These are phyloP conservation scores for peach (Prunus persica) DNA, from an alignment of 306 rosid genomes.

Conservation along the genomic window DNA sequence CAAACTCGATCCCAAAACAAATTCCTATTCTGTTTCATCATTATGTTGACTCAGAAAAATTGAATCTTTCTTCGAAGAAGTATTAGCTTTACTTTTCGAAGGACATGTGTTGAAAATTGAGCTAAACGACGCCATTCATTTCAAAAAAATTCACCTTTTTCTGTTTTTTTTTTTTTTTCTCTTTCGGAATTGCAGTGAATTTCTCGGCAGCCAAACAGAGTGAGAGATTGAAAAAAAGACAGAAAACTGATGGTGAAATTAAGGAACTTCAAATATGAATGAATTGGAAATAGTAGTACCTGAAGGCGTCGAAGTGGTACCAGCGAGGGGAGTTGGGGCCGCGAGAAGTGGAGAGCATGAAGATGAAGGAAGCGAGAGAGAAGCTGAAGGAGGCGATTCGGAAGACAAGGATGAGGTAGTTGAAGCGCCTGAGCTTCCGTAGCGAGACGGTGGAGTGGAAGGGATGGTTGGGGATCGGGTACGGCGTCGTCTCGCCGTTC, in stretches of 20 bases:
- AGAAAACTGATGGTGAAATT: neutral
- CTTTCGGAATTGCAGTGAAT: neutral
- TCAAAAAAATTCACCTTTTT: neutral
- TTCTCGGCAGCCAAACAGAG: constrained; percentile 5
- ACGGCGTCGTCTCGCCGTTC: constrained; percentile 33
- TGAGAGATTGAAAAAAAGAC: neutral
- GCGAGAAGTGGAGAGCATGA: constrained; percentile 81
- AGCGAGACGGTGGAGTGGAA: constrained; percentile 90
- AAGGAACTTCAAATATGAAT: neutral
- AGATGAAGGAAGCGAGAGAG: constrained; percentile 69
- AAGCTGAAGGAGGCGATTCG: constrained; percentile 76
- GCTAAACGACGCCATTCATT: neutral
- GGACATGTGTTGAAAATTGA: neutral
- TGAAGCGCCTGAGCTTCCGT: constrained; percentile 86
- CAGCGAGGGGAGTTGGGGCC: constrained; percentile 66
- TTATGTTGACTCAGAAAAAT: neutral
- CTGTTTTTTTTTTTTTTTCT: neutral
- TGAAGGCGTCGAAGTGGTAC: constrained; percentile 89
- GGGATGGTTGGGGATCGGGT: constrained; percentile 16
- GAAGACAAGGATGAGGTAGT: constrained; percentile 68
- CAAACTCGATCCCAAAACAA: neutral
- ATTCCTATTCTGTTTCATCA: neutral
- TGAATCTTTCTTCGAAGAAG: neutral
- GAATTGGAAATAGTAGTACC: constrained; percentile 40
- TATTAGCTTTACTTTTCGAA: neutral